Percentiles rank a stretch among this genome's conserved stretches.
Conservation (phyloP, 768 basidiomycete species). For the Panus rudis region DNA sequence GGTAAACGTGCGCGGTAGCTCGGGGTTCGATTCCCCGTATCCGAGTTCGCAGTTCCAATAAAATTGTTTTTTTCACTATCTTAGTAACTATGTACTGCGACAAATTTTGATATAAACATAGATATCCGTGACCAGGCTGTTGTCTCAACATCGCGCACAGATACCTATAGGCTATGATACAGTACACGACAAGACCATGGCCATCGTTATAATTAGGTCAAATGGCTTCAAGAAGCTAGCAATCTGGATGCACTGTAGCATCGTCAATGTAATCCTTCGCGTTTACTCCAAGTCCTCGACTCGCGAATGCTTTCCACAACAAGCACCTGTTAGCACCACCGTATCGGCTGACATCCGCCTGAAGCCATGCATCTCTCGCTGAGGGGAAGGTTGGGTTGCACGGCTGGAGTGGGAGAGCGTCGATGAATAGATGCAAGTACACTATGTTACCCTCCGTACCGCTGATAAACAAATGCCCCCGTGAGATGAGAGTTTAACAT, state of each 20-base stretch:
- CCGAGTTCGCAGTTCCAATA: no score
- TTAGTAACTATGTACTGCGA: no score
- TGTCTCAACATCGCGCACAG: no score
- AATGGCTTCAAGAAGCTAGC: no score
- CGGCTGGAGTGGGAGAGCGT: slow-evolving; percentile 38
- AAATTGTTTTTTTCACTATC: no score
- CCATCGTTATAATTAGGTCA: no score
- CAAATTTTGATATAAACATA: no score
- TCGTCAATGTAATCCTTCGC: slow-evolving; percentile 27
- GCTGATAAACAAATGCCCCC: background rate
- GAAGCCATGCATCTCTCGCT: slow-evolving; percentile 43
- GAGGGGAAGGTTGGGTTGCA: slow-evolving; percentile 39
- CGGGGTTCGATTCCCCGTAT: slow-evolving; percentile 33
- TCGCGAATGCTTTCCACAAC: slow-evolving; percentile 39
- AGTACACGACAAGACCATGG: no score
- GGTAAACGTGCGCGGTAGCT: slow-evolving; percentile 32
- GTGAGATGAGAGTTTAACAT: no score
- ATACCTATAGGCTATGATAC: no score
- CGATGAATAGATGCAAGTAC: slow-evolving; percentile 44
- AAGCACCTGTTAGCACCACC: slow-evolving; percentile 36
- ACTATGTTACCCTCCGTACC: slow-evolving; percentile 39
- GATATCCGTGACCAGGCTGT: no score
- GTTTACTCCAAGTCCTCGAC: slow-evolving; percentile 37
- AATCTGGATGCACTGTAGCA: slow-evolving; percentile 19
- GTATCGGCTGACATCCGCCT: slow-evolving; percentile 42